phyloP scores from a whole-genome alignment of 2,329 filamentous ascomycete genomes.

The Cytospora leucostoma region DNA sequence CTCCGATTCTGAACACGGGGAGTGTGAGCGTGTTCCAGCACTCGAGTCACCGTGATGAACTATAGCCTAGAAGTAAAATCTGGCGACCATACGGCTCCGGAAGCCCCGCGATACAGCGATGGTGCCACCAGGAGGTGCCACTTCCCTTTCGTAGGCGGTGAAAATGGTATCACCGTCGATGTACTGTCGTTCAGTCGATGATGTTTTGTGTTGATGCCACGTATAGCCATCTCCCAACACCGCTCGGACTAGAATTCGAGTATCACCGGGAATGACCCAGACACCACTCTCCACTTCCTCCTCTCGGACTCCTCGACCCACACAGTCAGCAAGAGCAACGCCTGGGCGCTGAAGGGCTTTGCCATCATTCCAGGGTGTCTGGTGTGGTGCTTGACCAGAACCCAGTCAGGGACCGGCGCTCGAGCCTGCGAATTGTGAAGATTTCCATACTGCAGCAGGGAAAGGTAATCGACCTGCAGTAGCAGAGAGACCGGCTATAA shows the following conservation, averaged over 20 bases:
- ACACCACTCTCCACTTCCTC: neutral
- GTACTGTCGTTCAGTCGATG: neutral
- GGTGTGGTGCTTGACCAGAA: neutral
- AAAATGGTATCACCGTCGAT: neutral
- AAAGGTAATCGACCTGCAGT: neutral
- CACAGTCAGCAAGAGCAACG: neutral
- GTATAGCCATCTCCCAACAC: neutral
- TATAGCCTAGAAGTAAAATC: neutral
- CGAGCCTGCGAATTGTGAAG: neutral
- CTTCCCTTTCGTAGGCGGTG: neutral
- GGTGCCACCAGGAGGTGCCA: neutral
- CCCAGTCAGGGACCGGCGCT: neutral
- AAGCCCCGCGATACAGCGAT: neutral
- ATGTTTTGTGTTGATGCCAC: neutral
- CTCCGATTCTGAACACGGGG: neutral
- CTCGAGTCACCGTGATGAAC: neutral
- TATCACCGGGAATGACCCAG: neutral
- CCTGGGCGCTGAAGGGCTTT: neutral
- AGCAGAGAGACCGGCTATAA: neutral
- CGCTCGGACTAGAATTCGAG: neutral
- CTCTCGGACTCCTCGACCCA: neutral
- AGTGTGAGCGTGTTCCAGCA: neutral
- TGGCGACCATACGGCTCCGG: too few species aligned
- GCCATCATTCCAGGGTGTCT: neutral
- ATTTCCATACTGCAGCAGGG: neutral